These are phyloP conservation scores for Tuber calosporum DNA, from an alignment of 495 filamentous ascomycete genomes.

Conservation along the genomic window DNA sequence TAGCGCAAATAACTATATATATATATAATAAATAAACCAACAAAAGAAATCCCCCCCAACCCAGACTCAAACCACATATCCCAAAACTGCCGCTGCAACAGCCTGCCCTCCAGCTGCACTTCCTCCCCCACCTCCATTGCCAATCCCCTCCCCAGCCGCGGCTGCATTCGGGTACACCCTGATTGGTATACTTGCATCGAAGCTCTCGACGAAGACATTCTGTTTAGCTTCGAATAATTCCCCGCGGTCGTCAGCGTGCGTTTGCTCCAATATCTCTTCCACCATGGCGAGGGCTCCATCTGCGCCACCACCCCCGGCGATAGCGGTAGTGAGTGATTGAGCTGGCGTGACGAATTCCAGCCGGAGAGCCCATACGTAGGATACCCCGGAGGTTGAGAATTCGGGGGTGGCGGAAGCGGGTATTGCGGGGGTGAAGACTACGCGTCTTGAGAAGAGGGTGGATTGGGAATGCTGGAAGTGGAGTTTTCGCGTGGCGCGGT, in stretches of 20 bases:
- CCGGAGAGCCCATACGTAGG: slow-evolving; percentile 73
- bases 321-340: slow-evolving; percentile 34
- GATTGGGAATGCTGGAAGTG: slow-evolving; percentile 70
- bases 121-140: slow-evolving; percentile 31
- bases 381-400: slow-evolving; percentile 80
- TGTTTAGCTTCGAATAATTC: slow-evolving; percentile 39
- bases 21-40: not conserved
- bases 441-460: slow-evolving; percentile 66
- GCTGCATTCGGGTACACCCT: slow-evolving; percentile 41
- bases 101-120: slow-evolving; percentile 28
- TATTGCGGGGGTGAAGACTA: slow-evolving; percentile 72
- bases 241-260: slow-evolving; percentile 38
- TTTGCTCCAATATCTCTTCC: slow-evolving; percentile 47
- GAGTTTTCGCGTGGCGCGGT: slow-evolving; percentile 73
- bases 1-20: not conserved
- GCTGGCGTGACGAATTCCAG: slow-evolving; percentile 79
- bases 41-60: not conserved
- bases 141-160: slow-evolving; percentile 23
- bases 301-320: slow-evolving; percentile 39
- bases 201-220: slow-evolving; percentile 39
- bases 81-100: slow-evolving; percentile 31
- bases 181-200: slow-evolving; percentile 40
- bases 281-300: slow-evolving; percentile 22
- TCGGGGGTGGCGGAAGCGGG: slow-evolving; percentile 75
- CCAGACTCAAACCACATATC: slow-evolving; percentile 29